Percentiles rank a stretch among this genome's conserved stretches.
phyloP scores from a whole-genome alignment of 2,329 filamentous ascomycete genomes.

The Penicillium sp. region DNA sequence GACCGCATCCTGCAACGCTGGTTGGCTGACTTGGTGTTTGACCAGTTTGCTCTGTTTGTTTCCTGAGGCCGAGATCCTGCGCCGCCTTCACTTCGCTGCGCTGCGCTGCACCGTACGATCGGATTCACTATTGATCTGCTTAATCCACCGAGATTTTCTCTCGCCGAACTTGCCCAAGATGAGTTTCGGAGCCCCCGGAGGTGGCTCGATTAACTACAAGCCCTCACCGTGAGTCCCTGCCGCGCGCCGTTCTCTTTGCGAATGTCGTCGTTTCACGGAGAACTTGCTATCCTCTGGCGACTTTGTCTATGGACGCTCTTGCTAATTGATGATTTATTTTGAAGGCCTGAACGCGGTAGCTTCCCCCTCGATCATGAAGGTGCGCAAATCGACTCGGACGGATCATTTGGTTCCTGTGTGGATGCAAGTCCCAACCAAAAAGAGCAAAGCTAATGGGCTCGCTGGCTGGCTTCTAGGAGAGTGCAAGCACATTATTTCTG shows the following conservation, averaged over 20 bases:
- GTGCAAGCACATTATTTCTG: slow-evolving; percentile 84
- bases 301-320: background rate
- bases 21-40: slow-evolving; percentile 24
- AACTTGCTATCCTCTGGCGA: background rate
- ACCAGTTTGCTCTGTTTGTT: slow-evolving; percentile 33
- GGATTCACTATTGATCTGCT: background rate
- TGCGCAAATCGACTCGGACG: slow-evolving; percentile 30
- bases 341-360: slow-evolving; percentile 82
- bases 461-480: slow-evolving; percentile 60
- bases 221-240: slow-evolving; percentile 63
- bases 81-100: background rate
- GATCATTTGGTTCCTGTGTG: background rate
- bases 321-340: background rate
- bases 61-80: slow-evolving; percentile 8
- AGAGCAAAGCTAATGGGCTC: slow-evolving; percentile 1
- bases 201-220: slow-evolving; percentile 61
- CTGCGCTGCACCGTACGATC: background rate
- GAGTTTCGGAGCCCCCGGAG: slow-evolving; percentile 70
- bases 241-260: background rate
- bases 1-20: slow-evolving; percentile 5
- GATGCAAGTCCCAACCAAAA: background rate
- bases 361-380: slow-evolving; percentile 96
- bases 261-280: too few species aligned
- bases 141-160: background rate
- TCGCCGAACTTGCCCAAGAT: slow-evolving; percentile 20